Conservation (phyloP, 2,329 filamentous ascomycete genomes). For the Penicillium sp. region DNA sequence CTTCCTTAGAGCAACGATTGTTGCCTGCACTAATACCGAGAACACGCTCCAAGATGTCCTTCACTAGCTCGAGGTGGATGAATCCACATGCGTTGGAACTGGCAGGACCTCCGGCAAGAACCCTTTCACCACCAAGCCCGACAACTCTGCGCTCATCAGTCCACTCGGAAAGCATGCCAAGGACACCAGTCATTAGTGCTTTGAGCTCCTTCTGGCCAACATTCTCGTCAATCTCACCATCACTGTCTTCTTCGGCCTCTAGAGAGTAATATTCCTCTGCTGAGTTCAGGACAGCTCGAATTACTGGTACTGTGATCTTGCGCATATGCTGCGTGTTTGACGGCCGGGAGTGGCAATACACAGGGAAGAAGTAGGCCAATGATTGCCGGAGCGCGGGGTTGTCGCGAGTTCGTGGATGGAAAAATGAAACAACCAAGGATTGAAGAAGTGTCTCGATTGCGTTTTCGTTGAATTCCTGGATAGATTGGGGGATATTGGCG, state of each 20-base stretch:
- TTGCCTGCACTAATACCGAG: constrained; percentile 52
- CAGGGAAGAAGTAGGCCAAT: constrained; percentile 90
- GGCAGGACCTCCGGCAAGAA: constrained; percentile 58
- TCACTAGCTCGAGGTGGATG: constrained; percentile 79
- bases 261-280: constrained; percentile 70
- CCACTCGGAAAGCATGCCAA: constrained; percentile 85
- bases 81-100: constrained; percentile 67
- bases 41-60: constrained; percentile 76
- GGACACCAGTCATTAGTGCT: constrained; percentile 72
- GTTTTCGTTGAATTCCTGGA: constrained; percentile 56
- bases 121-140: constrained; percentile 60
- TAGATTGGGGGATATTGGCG: constrained; percentile 58
- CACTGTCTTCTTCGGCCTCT: constrained; percentile 74
- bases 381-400: constrained; percentile 87
- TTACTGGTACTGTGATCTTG: constrained; percentile 71
- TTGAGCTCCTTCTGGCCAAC: constrained; percentile 69
- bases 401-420: constrained; percentile 78
- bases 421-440: constrained; percentile 83
- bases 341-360: constrained; percentile 84
- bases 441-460: constrained; percentile 76
- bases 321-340: constrained; percentile 86
- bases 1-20: constrained; percentile 63
- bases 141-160: constrained; percentile 84
- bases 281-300: constrained; percentile 69
- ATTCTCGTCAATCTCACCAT: constrained; percentile 73